Evolutionary conservation across 768 basidiomycete genomes (phyloP).

Genomic region (Tulasnella sp.): DNA sequence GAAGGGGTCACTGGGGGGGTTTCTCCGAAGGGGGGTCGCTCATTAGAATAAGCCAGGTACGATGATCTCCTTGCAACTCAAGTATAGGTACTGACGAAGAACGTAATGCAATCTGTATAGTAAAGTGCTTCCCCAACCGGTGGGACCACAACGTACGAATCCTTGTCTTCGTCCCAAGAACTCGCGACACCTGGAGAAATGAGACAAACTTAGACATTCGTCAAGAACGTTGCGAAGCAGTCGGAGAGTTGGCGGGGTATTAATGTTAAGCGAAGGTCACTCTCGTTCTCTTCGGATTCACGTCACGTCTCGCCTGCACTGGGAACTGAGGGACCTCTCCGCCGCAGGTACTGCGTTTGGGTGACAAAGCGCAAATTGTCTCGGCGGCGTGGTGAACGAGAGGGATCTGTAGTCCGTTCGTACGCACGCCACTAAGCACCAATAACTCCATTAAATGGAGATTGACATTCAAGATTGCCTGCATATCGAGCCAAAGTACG

Average conservation of each 20-base stretch:
- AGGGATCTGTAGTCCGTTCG: slow-evolving; percentile 95
- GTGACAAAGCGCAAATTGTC: slow-evolving; percentile 82
- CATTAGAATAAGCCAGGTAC: too few relatives aligned
- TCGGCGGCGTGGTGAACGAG: slow-evolving; percentile 91
- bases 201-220: slow-evolving; percentile 90
- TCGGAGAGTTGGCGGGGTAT: slow-evolving; percentile 97
- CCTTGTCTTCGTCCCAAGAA: slow-evolving; percentile 90
- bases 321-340: not conserved
- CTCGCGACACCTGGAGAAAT: slow-evolving; percentile 93
- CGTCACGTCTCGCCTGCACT: not conserved
- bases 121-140: slow-evolving; percentile 97
- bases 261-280: slow-evolving; percentile 92
- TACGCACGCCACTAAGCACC: slow-evolving; percentile 96
- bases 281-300: too few relatives aligned
- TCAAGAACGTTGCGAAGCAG: slow-evolving; percentile 99
- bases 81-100: too few relatives aligned
- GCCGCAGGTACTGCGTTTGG: slow-evolving; percentile 76
- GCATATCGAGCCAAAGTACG: slow-evolving; percentile 96
- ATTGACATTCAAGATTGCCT: slow-evolving; percentile 98
- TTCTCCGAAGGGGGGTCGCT: too few relatives aligned
- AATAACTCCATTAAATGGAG: slow-evolving; percentile 99
- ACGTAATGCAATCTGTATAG: too few relatives aligned
- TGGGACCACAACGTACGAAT: slow-evolving; percentile 99
- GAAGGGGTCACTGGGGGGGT: too few relatives aligned
- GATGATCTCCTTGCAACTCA: too few relatives aligned